Base-by-base conservation (phyloP, 2,329 filamentous ascomycete species). In the Sclerotinia glacialis region DNA sequence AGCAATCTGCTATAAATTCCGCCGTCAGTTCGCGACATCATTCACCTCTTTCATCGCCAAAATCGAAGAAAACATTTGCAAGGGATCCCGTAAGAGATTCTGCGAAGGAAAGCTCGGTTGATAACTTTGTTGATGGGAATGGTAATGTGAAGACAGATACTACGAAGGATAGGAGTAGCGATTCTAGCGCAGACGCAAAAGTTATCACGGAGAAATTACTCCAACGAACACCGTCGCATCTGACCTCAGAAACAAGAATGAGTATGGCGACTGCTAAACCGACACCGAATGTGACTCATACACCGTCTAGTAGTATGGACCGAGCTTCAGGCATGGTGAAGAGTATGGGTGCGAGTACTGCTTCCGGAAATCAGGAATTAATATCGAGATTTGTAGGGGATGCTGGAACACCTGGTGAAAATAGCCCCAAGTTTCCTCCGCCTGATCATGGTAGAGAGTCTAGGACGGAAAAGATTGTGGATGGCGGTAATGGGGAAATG, bases 151-250 rank as follows among this genome's bases (percentile, higher is more conserved):
- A 59, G 40, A 54, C 11, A 12, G 47, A 23, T 31, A 64, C 47
- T 16, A 44, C 28, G 21, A 44, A 28, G 37, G 46, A 54, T 34
- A 55, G 37, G 34, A 34, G 21, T 46, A 28, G 61, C 21, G 18
- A 37, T 44, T 34, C 78, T 40, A 74, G 77, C 18, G 80, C 82
- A 46, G 87, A 88, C 73, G 88, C 86, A 68, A 85, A 87, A 72
- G 85, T 88, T 68, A 83, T 91, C 62, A 91, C 89, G 8, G 87
- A 88, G 40, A 83, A 87, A 67, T 78, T 91, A 47, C 81, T 92
- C 2, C 85, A 89, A 73, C 83, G 89, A 71, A 86, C 82, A 12
- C 83, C 86, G 0, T 87, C 86, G 6, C 82, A 86, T 69, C 82
- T 84, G 69, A 83, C 85, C 4, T 85, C 87, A 5, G 46, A 87